Evolutionary conservation across 441 rosid genomes (phyloP), one percentile per base, ranked within the genome.

Genomic region (Corymbia calophylla): DNA sequence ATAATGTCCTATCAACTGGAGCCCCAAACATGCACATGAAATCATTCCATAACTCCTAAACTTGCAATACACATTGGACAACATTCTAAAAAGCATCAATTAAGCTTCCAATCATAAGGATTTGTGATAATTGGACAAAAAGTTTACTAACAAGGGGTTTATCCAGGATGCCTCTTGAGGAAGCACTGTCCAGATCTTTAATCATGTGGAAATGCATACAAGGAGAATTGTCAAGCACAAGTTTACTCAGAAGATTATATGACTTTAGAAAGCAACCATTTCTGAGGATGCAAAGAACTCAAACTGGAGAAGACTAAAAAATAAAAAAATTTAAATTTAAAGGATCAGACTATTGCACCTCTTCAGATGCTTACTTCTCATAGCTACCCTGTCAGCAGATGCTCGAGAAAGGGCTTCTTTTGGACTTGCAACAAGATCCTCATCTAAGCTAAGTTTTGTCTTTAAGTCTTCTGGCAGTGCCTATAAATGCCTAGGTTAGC

Each of bases 381-480:
- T 87, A 86, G 96, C 96, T 88, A 95, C 93, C 92, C 94, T 94
- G 90, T 95, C 95, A 86, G 97, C 96, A 91, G 97, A 95, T 29
- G 95, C 97, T 91, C 95, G 94, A 31, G 93, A 91, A 86, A 97
- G 95, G 62, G 94, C 97, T 90, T 95, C 99, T 91, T 93, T 95
- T 88, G 99, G 98, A 94, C 98, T 98, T 87, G 96, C 94, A 58
- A 95, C 94, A 73, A 94, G 91, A 91, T 97, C 99, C 92, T 98
- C 98, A 86, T 95, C 97, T 64, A 96, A 93, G 93, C 96, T 96
- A 88, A 96, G 99, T 92, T 96, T 96, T 51, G 93, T 93, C 95
- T 94, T 97, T 91, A 98, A 90, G 92, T 98, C 99, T 77, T 97
- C 99, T 58, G 99, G 99, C 91, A 98, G 88, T 86, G 98, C 97